These are phyloP conservation scores for Trametes hirsuta DNA, from an alignment of 1,284 basidiomycete genomes.

Conservation along the genomic window DNA sequence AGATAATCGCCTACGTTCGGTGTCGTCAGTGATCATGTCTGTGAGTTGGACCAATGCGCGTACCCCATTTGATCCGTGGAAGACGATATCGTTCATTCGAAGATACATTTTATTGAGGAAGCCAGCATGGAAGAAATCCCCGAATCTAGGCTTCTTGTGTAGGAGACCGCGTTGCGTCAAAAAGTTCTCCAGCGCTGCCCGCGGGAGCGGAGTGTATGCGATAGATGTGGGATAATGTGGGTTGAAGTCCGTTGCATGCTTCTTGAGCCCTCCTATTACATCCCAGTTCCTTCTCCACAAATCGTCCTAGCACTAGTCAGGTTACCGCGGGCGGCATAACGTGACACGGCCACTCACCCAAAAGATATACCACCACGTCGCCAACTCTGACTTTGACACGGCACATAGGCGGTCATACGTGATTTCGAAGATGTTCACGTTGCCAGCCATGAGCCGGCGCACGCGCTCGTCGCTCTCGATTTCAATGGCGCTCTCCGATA, in stretches of 20 bases:
- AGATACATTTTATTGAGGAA: constrained; percentile 79
- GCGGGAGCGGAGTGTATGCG: constrained; percentile 75
- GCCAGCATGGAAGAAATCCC: constrained; percentile 67
- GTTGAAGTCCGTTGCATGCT: constrained; percentile 65
- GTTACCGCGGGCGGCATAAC: not conserved
- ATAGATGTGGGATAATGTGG: constrained; percentile 77
- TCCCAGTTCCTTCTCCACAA: constrained; percentile 70
- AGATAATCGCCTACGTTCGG: constrained; percentile 54
- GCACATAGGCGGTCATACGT: constrained; percentile 60
- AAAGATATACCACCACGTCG: constrained; percentile 85
- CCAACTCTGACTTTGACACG: constrained; percentile 54
- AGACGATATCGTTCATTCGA: constrained; percentile 75
- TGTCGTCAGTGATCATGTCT: not conserved
- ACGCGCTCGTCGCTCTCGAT: constrained; percentile 59
- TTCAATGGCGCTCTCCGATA: constrained; percentile 51
- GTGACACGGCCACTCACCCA: constrained; percentile 57
- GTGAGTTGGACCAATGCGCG: constrained; percentile 17
- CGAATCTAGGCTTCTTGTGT: constrained; percentile 47
- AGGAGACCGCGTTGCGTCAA: constrained; percentile 65
- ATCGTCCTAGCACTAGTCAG: constrained; percentile 56
- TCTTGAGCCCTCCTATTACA: constrained; percentile 51
- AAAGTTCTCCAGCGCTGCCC: constrained; percentile 67
- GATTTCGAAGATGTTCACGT: constrained; percentile 52
- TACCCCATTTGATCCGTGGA: constrained; percentile 55
- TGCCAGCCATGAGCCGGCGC: constrained; percentile 53